Conservation (phyloP, 2,329 filamentous ascomycete species). For the Tolypocladium ovalisporum region DNA sequence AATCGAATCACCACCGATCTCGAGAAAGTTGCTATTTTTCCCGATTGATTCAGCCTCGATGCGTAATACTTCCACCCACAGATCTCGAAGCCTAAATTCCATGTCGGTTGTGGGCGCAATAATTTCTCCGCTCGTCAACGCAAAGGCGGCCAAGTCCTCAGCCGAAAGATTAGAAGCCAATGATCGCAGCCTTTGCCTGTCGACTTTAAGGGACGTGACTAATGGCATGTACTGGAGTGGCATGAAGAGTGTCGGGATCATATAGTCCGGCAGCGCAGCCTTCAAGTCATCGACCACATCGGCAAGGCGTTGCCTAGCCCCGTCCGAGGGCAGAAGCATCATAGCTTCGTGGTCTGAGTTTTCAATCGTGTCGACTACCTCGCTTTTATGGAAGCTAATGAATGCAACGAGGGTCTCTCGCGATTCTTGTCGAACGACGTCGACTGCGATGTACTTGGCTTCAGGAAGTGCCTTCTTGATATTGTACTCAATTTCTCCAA, state of each 20-base stretch:
- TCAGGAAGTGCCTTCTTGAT: neutral
- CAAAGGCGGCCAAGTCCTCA: too few species aligned
- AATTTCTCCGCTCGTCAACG: neutral
- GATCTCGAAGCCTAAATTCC: neutral
- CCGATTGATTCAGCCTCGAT: conserved; percentile 9
- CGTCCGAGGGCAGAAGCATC: too few species aligned
- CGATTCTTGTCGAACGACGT: neutral
- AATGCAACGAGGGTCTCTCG: neutral
- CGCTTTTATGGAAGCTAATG: neutral
- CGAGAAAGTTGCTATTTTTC: conserved; percentile 13
- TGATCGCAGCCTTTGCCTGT: neutral
- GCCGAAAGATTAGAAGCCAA: neutral
- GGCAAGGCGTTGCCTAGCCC: too few species aligned
- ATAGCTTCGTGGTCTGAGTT: too few species aligned
- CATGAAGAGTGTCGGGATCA: conserved; percentile 1
- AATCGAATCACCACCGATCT: conserved; percentile 18
- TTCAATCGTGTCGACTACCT: too few species aligned
- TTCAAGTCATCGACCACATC: neutral
- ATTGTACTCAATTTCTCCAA: neutral
- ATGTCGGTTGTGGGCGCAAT: neutral
- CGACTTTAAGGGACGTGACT: neutral
- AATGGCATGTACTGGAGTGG: neutral
- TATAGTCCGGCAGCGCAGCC: conserved; percentile 1
- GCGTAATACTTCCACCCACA: conserved; percentile 22
- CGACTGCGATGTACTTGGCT: neutral